Percentiles rank a stretch among this genome's conserved stretches.
phyloP scores from a whole-genome alignment of 495 filamentous ascomycete genomes.

The Penicillium dipodomyicola region DNA sequence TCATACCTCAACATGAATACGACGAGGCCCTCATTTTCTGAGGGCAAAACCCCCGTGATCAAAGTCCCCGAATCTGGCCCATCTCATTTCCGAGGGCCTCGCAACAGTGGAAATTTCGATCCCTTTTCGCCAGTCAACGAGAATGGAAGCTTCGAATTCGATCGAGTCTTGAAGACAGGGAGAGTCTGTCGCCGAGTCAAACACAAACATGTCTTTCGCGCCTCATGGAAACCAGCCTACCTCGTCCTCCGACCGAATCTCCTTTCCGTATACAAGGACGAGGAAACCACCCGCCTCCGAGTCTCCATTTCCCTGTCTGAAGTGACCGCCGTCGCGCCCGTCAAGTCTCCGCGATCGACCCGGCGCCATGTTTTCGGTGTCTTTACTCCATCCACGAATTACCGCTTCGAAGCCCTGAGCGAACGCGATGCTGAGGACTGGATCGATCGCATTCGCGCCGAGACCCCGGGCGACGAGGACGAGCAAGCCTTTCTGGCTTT shows the following conservation, averaged over 20 bases:
- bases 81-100: conserved; percentile 16
- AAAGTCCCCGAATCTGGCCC: conserved; percentile 28
- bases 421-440: conserved; percentile 79
- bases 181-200: conserved; percentile 82
- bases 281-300: conserved; percentile 82
- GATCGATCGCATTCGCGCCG: conserved; percentile 76
- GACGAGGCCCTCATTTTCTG: conserved; percentile 23
- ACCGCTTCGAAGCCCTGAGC: conserved; percentile 74
- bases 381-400: conserved; percentile 90
- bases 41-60: conserved; percentile 33
- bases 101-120: conserved; percentile 56
- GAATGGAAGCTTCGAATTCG: conserved; percentile 92
- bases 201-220: conserved; percentile 81
- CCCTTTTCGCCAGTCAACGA: conserved; percentile 82
- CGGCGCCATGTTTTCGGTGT: conserved; percentile 81
- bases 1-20: conserved; percentile 26
- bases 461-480: conserved; percentile 81
- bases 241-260: conserved; percentile 89
- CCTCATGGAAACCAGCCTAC: conserved; percentile 81
- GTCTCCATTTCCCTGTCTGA: conserved; percentile 86
- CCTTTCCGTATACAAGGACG: conserved; percentile 93
- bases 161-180: conserved; percentile 86
- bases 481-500: conserved; percentile 70
- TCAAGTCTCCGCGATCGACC: conserved; percentile 83
- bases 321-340: conserved; percentile 81